These are phyloP conservation scores for Fusarium fujikuroi DNA, from an alignment of 2,329 filamentous ascomycete species.

Conservation along the genomic window DNA sequence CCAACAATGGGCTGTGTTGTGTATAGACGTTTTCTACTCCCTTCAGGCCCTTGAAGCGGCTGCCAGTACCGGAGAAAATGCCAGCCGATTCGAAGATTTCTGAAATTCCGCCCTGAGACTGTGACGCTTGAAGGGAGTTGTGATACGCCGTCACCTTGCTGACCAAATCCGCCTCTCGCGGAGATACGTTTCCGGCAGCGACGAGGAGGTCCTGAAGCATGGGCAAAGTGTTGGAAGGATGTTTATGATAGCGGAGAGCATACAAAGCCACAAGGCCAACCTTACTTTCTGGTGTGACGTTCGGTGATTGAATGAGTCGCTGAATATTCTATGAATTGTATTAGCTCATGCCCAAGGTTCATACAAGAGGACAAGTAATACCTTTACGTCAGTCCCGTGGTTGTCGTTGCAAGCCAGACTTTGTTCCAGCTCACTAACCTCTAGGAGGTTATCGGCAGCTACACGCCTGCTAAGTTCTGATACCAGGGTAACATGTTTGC, in stretches of 20 bases:
- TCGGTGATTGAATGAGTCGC: constrained; percentile 81
- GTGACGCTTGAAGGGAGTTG: constrained; percentile 82
- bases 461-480: constrained; percentile 92
- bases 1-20: constrained; percentile 90
- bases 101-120: constrained; percentile 80
- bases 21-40: constrained; percentile 99
- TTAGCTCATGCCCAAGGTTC: constrained; percentile 35
- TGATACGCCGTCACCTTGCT: constrained; percentile 87
- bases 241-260: constrained; percentile 89
- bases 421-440: constrained; percentile 97
- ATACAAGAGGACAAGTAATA: constrained; percentile 51
- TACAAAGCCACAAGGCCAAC: constrained; percentile 93
- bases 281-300: constrained; percentile 84
- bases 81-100: constrained; percentile 93
- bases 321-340: constrained; percentile 74
- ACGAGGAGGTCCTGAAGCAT: constrained; percentile 88
- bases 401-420: constrained; percentile 97
- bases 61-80: constrained; percentile 89
- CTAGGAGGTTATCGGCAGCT: constrained; percentile 85
- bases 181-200: constrained; percentile 83
- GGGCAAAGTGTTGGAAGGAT: constrained; percentile 83
- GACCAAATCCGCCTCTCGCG: constrained; percentile 81
- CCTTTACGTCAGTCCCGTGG: constrained; percentile 90
- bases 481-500: constrained; percentile 96
- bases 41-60: constrained; percentile 92